Conservation (phyloP, 208 protist genomes). For the Leishmania tropica region DNA sequence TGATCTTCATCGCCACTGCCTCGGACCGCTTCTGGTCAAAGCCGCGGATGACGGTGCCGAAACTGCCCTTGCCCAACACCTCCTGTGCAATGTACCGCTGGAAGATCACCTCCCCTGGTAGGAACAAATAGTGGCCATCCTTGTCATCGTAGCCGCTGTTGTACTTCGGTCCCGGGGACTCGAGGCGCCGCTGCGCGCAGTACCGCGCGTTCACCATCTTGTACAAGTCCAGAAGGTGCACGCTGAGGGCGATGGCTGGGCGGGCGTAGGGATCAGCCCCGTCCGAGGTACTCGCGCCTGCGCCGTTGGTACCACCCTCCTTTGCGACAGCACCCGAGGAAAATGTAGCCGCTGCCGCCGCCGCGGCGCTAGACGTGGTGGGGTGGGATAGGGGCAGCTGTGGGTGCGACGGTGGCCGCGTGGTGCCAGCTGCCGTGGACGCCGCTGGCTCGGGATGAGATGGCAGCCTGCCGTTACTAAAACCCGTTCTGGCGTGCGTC, state of each 20-base stretch:
- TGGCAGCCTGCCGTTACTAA: neutral
- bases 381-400: neutral
- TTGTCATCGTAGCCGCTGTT: constrained; percentile 91
- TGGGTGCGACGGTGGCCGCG: neutral
- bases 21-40: constrained; percentile 84
- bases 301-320: neutral
- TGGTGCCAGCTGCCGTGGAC: neutral
- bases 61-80: constrained; percentile 90
- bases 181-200: constrained; percentile 62
- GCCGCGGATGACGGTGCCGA: constrained; percentile 90
- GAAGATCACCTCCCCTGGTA: constrained; percentile 83
- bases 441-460: neutral
- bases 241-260: constrained; percentile 54
- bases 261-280: constrained; percentile 20
- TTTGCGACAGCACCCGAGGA: neutral
- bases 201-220: constrained; percentile 78
- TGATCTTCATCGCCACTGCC: constrained; percentile 91
- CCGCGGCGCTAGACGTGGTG: neutral
- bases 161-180: constrained; percentile 71
- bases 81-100: constrained; percentile 87
- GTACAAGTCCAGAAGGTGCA: constrained; percentile 61
- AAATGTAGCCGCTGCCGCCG: neutral
- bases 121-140: constrained; percentile 89
- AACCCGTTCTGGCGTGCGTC: neutral
- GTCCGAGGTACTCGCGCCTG: neutral